phyloP scores from a whole-genome alignment of 1,284 basidiomycete genomes.

The Ustilago tritici region DNA sequence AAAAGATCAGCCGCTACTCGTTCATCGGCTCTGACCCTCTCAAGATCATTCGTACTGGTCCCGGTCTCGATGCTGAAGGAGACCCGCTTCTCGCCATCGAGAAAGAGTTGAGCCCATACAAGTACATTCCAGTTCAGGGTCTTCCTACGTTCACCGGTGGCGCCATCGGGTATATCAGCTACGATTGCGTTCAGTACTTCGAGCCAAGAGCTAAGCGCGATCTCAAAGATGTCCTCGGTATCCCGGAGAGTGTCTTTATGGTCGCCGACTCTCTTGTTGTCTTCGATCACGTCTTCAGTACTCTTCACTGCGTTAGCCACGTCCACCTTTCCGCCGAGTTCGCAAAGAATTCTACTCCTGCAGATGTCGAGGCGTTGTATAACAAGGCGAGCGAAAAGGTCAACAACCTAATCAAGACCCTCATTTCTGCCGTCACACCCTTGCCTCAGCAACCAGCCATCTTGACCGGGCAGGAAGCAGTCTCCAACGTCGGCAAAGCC shows the following conservation, averaged over 20 bases:
- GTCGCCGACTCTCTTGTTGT: slow-evolving; percentile 92
- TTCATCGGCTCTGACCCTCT: slow-evolving; percentile 96
- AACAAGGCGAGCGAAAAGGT: slow-evolving; percentile 43
- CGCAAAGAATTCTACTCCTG: slow-evolving; percentile 74
- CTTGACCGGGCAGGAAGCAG: slow-evolving; percentile 70
- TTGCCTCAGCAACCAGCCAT: slow-evolving; percentile 74
- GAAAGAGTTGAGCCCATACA: slow-evolving; percentile 85
- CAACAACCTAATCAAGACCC: slow-evolving; percentile 31
- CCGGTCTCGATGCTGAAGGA: slow-evolving; percentile 82
- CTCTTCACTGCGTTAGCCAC: slow-evolving; percentile 91
- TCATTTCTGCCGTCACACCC: slow-evolving; percentile 72
- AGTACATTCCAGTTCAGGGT: slow-evolving; percentile 90
- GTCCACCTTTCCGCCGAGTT: slow-evolving; percentile 79
- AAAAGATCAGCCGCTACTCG: slow-evolving; percentile 91
- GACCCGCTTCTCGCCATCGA: slow-evolving; percentile 89
- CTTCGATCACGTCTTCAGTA: slow-evolving; percentile 97
- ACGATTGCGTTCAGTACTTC: slow-evolving; percentile 96
- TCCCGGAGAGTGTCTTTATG: slow-evolving; percentile 98
- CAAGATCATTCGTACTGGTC: slow-evolving; percentile 90
- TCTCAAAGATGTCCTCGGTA: slow-evolving; percentile 79
- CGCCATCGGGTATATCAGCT: slow-evolving; percentile 96
- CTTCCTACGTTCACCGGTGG: slow-evolving; percentile 96
- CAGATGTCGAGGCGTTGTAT: slow-evolving; percentile 66
- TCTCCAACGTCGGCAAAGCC: slow-evolving; percentile 91
- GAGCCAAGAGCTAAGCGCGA: slow-evolving; percentile 76